phyloP scores from a whole-genome alignment of 2,329 filamentous ascomycete genomes.

The Westerdykella ornata region DNA sequence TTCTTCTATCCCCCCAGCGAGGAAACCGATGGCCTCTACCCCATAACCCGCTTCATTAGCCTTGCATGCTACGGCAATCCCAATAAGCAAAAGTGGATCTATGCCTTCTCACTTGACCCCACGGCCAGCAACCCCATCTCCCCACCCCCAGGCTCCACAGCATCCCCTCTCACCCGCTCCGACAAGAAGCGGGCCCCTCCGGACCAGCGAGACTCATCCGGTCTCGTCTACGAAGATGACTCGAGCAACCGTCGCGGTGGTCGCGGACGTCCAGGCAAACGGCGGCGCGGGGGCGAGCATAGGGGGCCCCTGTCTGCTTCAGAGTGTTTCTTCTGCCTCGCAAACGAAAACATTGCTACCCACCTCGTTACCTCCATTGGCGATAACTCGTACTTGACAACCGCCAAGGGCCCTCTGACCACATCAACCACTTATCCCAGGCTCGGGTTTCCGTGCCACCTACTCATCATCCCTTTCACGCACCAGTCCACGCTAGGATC shows the following conservation, averaged over 20 bases:
- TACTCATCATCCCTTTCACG: slow-evolving; percentile 82
- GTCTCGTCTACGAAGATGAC: slow-evolving; percentile 33
- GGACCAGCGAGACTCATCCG: slow-evolving; percentile 25
- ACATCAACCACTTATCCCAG: slow-evolving; percentile 63
- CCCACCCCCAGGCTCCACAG: slow-evolving; percentile 64
- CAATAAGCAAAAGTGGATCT: slow-evolving; percentile 72
- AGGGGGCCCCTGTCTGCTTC: slow-evolving; percentile 49
- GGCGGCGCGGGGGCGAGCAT: slow-evolving; percentile 25
- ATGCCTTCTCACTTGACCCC: slow-evolving; percentile 60
- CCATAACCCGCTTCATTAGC: slow-evolving; percentile 83
- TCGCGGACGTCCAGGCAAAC: slow-evolving; percentile 35
- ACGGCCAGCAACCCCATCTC: slow-evolving; percentile 53
- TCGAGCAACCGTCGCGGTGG: slow-evolving; percentile 18
- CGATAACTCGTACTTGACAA: slow-evolving; percentile 80
- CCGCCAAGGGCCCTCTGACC: slow-evolving; percentile 82
- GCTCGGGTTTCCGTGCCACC: slow-evolving; percentile 72
- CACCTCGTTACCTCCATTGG: slow-evolving; percentile 90
- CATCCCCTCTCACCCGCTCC: slow-evolving; percentile 60
- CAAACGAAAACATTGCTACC: slow-evolving; percentile 72
- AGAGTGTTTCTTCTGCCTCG: slow-evolving; percentile 92
- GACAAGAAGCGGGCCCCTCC: slow-evolving; percentile 53
- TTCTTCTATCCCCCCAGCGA: slow-evolving; percentile 64
- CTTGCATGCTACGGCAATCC: slow-evolving; percentile 71
- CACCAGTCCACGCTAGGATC: slow-evolving; percentile 69
- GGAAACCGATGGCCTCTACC: slow-evolving; percentile 46